Percentiles rank a stretch among this genome's conserved stretches.
Conservation (phyloP, 768 basidiomycete species). For the Boletales sp. region DNA sequence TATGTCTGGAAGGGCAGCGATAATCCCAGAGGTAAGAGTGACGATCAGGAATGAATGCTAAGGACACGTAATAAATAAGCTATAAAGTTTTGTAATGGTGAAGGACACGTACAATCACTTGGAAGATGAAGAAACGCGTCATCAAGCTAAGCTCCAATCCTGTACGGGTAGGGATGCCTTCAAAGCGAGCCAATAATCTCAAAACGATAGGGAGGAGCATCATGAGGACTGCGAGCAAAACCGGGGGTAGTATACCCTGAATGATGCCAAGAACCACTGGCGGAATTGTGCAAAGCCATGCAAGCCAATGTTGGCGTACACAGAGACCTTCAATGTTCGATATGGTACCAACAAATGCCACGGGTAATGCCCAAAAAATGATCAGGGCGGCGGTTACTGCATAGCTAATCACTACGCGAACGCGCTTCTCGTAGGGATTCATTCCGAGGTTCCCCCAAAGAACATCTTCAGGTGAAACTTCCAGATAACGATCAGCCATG, state of each 20-base stretch:
- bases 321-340: slow-evolving; percentile 80
- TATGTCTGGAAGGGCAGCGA: slow-evolving; percentile 63
- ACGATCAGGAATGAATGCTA: slow-evolving; percentile 95
- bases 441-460: slow-evolving; percentile 89
- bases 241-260: slow-evolving; percentile 84
- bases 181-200: slow-evolving; percentile 74
- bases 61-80: background rate
- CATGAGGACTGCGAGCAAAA: slow-evolving; percentile 86
- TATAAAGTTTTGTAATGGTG: background rate
- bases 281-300: slow-evolving; percentile 80
- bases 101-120: slow-evolving; percentile 68
- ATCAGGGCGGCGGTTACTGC: slow-evolving; percentile 76
- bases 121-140: slow-evolving; percentile 90
- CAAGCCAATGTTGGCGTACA: slow-evolving; percentile 60
- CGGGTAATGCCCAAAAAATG: slow-evolving; percentile 85
- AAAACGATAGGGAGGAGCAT: slow-evolving; percentile 84
- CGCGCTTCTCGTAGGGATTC: slow-evolving; percentile 83
- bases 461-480: slow-evolving; percentile 84
- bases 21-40: slow-evolving; percentile 79
- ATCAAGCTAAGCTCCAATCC: slow-evolving; percentile 88
- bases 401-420: slow-evolving; percentile 66
- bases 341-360: slow-evolving; percentile 80
- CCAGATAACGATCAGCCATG: slow-evolving; percentile 74
- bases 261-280: slow-evolving; percentile 72
- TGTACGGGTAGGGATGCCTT: slow-evolving; percentile 85